Base-by-base conservation (phyloP, 179 eudicot genomes). In the Amaranthus tricolor region DNA sequence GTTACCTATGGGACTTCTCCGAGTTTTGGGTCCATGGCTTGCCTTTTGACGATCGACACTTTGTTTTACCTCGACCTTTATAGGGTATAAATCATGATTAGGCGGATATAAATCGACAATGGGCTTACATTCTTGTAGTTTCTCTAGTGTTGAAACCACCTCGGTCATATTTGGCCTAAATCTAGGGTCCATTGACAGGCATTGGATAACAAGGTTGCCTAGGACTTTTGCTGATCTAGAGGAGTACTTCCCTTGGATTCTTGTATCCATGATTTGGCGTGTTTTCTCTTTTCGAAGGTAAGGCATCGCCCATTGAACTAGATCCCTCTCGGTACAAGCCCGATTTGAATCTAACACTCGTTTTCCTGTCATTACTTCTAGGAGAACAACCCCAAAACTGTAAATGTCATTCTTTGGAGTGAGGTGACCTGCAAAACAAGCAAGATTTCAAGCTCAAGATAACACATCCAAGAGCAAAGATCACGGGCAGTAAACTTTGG, bases 161-260 rank as follows among this genome's bases (percentile, higher is more conserved):
- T 94, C 92, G 17, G 50, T 77, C 95, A 92, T 89, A 71, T 69
- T 83, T 0, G 98, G 98, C 77, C 98, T 77, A 56, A 73, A 76
- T 79, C 85, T 87, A 59, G 97, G 90, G 48, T 90, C 92, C 1
- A 69, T n/a, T 0, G 91, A 88, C 16, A 94, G 72, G 89, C 98
- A 94, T 67, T 87, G 78, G 43, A 78, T 56, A 16, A 82, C 81
- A 51, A 82, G 81, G 74, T 78, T 62, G 61, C 75, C 81, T 50
- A 81, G 51, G 52, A 60, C 66, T 51, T 76, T 72, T 15, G 86
- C 82, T 14, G 86, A 78, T 51, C 12, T 73, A 52, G 80, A 73
- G 17, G 86, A 75, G 66, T 80, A 85, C 9, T 85, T 78, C 24
- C 88, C 86, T 74, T 83, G 77, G 71, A 85, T 80, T 73, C 62